Conservation (phyloP, 2,329 filamentous ascomycete genomes). For the Hirsutella rhossiliensis region DNA sequence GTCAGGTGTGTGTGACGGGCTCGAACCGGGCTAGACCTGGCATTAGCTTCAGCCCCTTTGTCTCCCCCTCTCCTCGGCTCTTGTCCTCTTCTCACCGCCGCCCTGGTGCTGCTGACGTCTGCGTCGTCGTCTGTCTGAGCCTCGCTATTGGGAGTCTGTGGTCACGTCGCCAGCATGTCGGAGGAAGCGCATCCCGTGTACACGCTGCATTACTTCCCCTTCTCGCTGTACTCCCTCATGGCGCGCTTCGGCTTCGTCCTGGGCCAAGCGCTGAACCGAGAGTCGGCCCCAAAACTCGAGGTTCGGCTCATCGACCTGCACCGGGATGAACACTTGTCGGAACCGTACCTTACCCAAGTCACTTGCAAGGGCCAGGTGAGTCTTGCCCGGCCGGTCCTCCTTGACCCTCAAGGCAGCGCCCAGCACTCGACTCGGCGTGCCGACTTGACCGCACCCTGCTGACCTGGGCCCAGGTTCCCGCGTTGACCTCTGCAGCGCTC, state of each 20-base stretch:
- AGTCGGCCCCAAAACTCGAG: constrained; percentile 11
- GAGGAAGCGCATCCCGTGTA: constrained; percentile 6
- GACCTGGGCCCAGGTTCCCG: constrained; percentile 11
- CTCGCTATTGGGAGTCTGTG: not conserved
- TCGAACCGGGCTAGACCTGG: not conserved
- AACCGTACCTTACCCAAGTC: constrained; percentile 14
- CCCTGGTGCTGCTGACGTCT: not conserved
- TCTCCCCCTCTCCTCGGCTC: not conserved
- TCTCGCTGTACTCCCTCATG: constrained; percentile 18
- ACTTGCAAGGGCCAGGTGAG: constrained; percentile 16
- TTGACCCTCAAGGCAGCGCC: no score
- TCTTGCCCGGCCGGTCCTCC: not conserved
- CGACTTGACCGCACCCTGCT: not conserved
- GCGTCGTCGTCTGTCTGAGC: not conserved
- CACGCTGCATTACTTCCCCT: constrained; percentile 17
- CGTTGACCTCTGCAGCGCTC: constrained; percentile 13
- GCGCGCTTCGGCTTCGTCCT: constrained; percentile 16
- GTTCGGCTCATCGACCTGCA: constrained; percentile 15
- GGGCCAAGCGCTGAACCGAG: constrained; percentile 10
- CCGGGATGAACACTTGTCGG: constrained; percentile 14
- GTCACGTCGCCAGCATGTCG: constrained; percentile 3
- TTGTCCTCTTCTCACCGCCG: not conserved
- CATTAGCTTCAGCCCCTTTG: not conserved
- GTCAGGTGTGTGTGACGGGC: not conserved
- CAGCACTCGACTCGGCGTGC: no score